Evolutionary conservation across 352 stramenopile genomes (phyloP).

Genomic region (Phytopythium oedochilum): DNA sequence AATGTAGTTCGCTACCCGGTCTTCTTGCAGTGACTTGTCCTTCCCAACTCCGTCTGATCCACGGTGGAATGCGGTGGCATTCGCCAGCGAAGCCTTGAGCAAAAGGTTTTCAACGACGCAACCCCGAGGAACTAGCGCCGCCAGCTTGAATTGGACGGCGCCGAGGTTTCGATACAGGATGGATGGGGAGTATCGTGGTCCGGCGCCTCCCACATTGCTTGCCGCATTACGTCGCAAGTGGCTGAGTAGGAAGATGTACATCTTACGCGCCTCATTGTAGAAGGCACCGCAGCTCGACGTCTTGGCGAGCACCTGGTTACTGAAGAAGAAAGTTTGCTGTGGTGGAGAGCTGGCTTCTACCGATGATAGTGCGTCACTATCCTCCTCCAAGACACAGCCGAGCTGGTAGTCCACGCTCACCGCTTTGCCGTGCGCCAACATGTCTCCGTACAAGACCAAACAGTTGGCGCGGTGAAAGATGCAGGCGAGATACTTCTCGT

Average conservation of each 20-base stretch:
- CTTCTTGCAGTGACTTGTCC: background rate
- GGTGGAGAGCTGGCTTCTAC: background rate
- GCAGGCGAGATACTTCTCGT: constrained; percentile 42
- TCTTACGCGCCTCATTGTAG: constrained; percentile 54
- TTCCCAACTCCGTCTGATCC: background rate
- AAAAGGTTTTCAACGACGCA: constrained; percentile 47
- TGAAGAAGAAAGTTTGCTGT: constrained; percentile 10
- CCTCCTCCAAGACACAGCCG: constrained; percentile 38
- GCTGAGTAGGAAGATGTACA: constrained; percentile 35
- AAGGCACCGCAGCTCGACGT: constrained; percentile 36
- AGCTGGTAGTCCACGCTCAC: constrained; percentile 46
- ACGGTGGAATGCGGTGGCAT: constrained; percentile 1
- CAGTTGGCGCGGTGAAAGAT: constrained; percentile 46
- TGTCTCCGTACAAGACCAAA: constrained; percentile 46
- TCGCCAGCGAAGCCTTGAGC: constrained; percentile 33
- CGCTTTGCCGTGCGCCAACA: constrained; percentile 35
- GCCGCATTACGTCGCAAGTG: constrained; percentile 3
- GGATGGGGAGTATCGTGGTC: constrained; percentile 13
- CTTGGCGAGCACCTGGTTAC: constrained; percentile 28
- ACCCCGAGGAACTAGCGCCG: constrained; percentile 42
- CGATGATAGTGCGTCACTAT: constrained; percentile 9
- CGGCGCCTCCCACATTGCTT: background rate
- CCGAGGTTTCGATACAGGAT: constrained; percentile 28
- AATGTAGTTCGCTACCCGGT: constrained; percentile 28
- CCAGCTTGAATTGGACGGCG: constrained; percentile 50